Percentiles rank a stretch among this genome's conserved stretches.
phyloP scores from a whole-genome alignment of 2,329 filamentous ascomycete genomes.

The Escovopsis weberi region DNA sequence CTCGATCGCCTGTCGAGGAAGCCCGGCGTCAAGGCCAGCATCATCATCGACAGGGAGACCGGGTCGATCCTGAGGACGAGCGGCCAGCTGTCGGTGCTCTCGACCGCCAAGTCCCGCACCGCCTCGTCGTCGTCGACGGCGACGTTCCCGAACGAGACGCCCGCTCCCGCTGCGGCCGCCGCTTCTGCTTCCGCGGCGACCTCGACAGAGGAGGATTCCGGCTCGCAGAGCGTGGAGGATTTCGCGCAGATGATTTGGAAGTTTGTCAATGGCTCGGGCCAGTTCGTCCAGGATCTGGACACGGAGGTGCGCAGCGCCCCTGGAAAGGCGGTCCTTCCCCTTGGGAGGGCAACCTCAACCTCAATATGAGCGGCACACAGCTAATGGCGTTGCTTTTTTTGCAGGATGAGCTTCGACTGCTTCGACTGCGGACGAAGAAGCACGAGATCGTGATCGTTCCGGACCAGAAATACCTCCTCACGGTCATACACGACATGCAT shows the following conservation, averaged over 20 bases:
- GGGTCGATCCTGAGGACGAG: conserved; percentile 64
- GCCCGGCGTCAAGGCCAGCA: conserved; percentile 62
- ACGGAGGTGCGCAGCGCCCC: conserved; percentile 38
- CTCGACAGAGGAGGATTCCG: conserved; percentile 32
- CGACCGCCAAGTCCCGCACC: conserved; percentile 22
- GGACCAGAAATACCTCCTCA: conserved; percentile 62
- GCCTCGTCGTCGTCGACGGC: conserved; percentile 15
- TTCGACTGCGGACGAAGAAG: conserved; percentile 68
- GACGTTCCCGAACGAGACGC: conserved; percentile 32
- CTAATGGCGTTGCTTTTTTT: not conserved
- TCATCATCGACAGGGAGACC: conserved; percentile 57
- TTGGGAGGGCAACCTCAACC: not conserved
- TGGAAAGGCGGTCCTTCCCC: too few species aligned
- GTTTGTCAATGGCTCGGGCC: conserved; percentile 55
- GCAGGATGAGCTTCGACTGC: conserved; percentile 60
- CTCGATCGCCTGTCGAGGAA: conserved; percentile 62
- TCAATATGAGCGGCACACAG: not conserved
- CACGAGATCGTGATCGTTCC: conserved; percentile 75
- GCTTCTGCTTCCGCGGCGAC: conserved; percentile 18
- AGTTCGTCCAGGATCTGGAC: conserved; percentile 58
- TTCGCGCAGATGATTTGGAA: conserved; percentile 64
- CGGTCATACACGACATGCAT: conserved; percentile 68
- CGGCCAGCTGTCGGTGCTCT: conserved; percentile 48
- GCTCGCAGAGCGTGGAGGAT: conserved; percentile 51
- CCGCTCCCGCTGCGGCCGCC: conserved; percentile 16